Evolutionary conservation across 2,329 filamentous ascomycete genomes (phyloP), one percentile per base, ranked within the genome.

Genomic region (Penicillium sp.): DNA sequence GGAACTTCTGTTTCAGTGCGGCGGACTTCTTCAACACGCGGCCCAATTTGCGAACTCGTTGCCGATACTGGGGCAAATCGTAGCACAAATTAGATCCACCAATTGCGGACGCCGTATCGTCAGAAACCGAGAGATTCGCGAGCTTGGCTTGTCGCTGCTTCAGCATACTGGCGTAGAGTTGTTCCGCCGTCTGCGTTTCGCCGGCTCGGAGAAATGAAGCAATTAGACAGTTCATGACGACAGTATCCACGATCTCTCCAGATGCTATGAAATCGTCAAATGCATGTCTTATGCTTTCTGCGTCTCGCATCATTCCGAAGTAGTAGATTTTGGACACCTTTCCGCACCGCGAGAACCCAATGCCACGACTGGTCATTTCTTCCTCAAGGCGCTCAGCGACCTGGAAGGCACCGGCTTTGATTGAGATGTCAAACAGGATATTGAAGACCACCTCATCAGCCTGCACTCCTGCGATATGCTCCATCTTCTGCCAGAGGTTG

Each of bases 401-500:
- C 1, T 80, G 79, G 61, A 89, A 96, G 67, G 95, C 94, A 38
- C 89, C 89, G 0, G 90, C 86, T 71, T 94, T 95, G 62, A 90
- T 84, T 1, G 94, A 91, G 10, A 91, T 83, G 67, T 97, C 89
- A 64, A 96, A 97, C 11, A 99, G 81, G 44, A 97, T 88, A 68
- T 94, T 96, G 73, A 99, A 95, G 0, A 93, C 96, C n/a, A 92
- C 87, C 45, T 85, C 81, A 62, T 88, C 89, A 34, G 83, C 87
- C 61, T 77, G 75, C 13, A 91, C 72, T 1, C 83, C 81, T 2
- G 86, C 86, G 4, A 84, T 76, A 44, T 83, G 80, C 72, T 99
- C 94, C 92, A 97, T 97, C 64, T 94, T 86, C 60, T 84, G 86
- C 92, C 93, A 99, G 22, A 95, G 74, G 45, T 85, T 82, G 43